Evolutionary conservation across 1,139 yeast species (phyloP), one percentile per base, ranked within the genome.

Genomic region (Kurtzmaniella quercitrusa): DNA sequence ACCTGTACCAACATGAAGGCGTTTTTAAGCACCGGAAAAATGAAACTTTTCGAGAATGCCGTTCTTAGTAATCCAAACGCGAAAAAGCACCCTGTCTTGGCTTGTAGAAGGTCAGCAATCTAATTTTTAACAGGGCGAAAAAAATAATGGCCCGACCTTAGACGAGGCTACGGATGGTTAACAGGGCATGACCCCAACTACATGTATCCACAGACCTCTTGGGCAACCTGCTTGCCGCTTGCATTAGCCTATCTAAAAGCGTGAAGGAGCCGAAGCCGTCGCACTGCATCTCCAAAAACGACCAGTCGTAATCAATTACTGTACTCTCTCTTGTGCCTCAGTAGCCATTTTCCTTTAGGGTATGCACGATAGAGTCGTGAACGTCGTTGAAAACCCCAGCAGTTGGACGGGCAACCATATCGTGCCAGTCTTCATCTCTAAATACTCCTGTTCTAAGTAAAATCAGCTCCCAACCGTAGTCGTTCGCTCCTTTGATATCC

Each of bases 401-500:
- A 0, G 73, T 66, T 1, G 82, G 82, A 46, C 60, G 57, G 8
- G 78, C 71, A 12, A 53, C 51, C 2, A 66, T 58, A 10, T 52
- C 48, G 15, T 58, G 62, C 59, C 79, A 66, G 55, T 87, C 94
- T 3, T 79, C 82, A 51, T 85, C 93, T 46, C 73, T 70, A 59
- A 79, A 93, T 2, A 93, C 98, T 0, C 98, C 98, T 0, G 97
- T 86, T 50, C 83, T 73, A 36, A 93, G 88, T 39, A 93, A 73
- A 39, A 89, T 75, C 16, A 93, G 82, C 42, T 84, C 81, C 98
- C 98, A 93, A 2, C 96, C 96, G 58, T 82, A 81, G 46, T 71
- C 71, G 55, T 85, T 84, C 2, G 96, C 98, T 0, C 98, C 98
- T 49, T 75, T 74, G 41, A 93, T 93, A 59, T 93, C 98, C 42